A percentile compares a stretch with the other conserved stretches of the same genome.
Evolutionary conservation across 768 basidiomycete species (phyloP).

Genomic region (Boletales sp.): DNA sequence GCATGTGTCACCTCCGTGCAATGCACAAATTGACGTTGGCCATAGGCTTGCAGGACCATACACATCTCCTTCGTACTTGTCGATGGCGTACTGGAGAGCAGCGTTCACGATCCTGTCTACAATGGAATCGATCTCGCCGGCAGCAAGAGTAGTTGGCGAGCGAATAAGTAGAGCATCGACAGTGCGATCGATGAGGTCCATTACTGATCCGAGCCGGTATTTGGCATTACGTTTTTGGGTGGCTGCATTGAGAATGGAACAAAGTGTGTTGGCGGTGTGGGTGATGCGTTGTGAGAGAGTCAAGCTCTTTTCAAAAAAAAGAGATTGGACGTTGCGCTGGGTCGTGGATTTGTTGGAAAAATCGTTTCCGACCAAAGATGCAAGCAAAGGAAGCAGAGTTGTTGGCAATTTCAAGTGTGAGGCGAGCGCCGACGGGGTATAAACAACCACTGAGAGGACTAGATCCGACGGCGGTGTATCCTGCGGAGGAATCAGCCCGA

Average conservation of each 20-base stretch:
- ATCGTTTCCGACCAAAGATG: constrained; percentile 79
- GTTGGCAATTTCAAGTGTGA: constrained; percentile 62
- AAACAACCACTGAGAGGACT: constrained; percentile 53
- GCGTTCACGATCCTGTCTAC: constrained; percentile 70
- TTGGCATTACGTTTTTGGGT: constrained; percentile 48
- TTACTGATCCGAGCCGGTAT: constrained; percentile 61
- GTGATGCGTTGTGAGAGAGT: constrained; percentile 61
- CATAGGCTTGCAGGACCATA: constrained; percentile 43
- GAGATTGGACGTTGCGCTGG: constrained; percentile 48
- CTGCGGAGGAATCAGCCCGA: constrained; percentile 54
- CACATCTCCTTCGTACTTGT: constrained; percentile 46
- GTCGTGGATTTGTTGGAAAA: constrained; percentile 54
- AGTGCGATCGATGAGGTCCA: constrained; percentile 72
- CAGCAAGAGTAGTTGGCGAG: constrained; percentile 41
- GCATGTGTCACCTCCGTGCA: constrained; percentile 59
- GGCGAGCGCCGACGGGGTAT: constrained; percentile 60
- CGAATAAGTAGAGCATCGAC: constrained; percentile 59
- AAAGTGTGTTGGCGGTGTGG: constrained; percentile 58
- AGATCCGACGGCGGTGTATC: constrained; percentile 33
- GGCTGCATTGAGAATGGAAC: constrained; percentile 48
- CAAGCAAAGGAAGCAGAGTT: constrained; percentile 72
- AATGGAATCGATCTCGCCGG: constrained; percentile 63
- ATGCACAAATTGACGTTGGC: constrained; percentile 55
- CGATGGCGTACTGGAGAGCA: constrained; percentile 75
- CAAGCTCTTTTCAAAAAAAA: constrained; percentile 67